Evolutionary conservation across 2,329 filamentous ascomycete species (phyloP).

Genomic region (Microcyclospora pomicola): DNA sequence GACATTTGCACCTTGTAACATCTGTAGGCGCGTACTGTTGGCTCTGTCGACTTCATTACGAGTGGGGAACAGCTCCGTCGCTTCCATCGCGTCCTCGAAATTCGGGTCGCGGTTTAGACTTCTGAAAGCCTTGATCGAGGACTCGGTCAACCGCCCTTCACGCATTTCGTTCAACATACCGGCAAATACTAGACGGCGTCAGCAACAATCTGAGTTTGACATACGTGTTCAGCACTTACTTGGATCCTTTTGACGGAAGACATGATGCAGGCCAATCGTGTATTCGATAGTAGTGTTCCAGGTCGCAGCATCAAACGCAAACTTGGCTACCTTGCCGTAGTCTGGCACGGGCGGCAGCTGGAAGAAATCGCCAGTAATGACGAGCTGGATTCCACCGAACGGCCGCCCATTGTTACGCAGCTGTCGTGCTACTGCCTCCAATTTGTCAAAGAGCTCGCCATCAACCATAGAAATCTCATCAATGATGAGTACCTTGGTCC

Average conservation of each 20-base stretch:
- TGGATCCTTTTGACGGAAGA: constrained; percentile 87
- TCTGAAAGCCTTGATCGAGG: constrained; percentile 65
- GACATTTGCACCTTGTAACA: constrained; percentile 53
- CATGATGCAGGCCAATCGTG: constrained; percentile 86
- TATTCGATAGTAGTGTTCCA: constrained; percentile 91
- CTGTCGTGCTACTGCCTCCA: constrained; percentile 71
- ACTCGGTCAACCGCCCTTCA: constrained; percentile 63
- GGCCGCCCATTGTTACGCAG: constrained; percentile 83
- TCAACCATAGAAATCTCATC: constrained; percentile 99
- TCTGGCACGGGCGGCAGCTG: constrained; percentile 91
- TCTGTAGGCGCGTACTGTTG: constrained; percentile 60
- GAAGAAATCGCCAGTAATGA: constrained; percentile 96
- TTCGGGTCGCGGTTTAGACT: constrained; percentile 55
- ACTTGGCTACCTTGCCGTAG: constrained; percentile 57
- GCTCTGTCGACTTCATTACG: constrained; percentile 78
- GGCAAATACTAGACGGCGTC: constrained; percentile 53
- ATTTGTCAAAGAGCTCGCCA: constrained; percentile 89
- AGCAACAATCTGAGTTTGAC: constrained; percentile 6
- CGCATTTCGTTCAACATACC: constrained; percentile 97
- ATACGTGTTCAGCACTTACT: constrained; percentile 28
- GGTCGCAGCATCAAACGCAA: constrained; percentile 81
- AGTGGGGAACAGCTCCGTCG: constrained; percentile 89
- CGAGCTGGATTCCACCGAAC: constrained; percentile 89
- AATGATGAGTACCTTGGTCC: constrained; percentile 74
- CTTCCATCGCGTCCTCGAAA: constrained; percentile 61